Conservation (phyloP, 2,329 filamentous ascomycete genomes). For the Colletotrichum nymphaeae region DNA sequence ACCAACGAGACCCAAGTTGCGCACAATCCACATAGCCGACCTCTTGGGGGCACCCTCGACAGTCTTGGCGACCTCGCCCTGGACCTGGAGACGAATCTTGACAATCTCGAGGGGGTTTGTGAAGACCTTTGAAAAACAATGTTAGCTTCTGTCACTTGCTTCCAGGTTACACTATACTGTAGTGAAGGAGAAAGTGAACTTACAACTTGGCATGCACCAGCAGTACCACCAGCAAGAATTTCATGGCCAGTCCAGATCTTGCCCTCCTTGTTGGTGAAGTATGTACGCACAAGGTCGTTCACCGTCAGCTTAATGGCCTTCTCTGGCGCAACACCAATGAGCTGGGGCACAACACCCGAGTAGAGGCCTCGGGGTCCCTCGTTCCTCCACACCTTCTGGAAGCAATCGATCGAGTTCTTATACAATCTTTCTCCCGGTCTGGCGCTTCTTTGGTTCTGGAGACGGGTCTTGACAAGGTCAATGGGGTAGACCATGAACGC, state of each 20-base stretch:
- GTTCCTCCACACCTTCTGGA: constrained; percentile 90
- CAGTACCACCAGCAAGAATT: constrained; percentile 86
- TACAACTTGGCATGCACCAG: constrained; percentile 96
- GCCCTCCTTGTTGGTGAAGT: constrained; percentile 79
- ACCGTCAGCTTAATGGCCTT: constrained; percentile 99
- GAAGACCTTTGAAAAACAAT: constrained; percentile 73
- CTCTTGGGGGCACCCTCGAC: constrained; percentile 85
- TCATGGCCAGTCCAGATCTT: constrained; percentile 79
- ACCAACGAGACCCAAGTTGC: constrained; percentile 91
- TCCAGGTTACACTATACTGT: not conserved
- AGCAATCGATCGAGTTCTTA: constrained; percentile 97
- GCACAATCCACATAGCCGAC: constrained; percentile 97
- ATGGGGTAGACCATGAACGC: constrained; percentile 99
- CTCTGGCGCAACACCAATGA: constrained; percentile 97
- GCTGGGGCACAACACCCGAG: constrained; percentile 92
- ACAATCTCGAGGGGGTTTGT: constrained; percentile 99
- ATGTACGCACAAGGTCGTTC: constrained; percentile 88
- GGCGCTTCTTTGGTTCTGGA: constrained; percentile 93
- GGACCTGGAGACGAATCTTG: constrained; percentile 97
- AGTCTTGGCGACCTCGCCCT: constrained; percentile 93
- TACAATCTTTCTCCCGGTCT: constrained; percentile 89
- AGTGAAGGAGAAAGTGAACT: constrained; percentile 51
- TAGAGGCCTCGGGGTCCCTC: constrained; percentile 92
- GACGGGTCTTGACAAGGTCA: constrained; percentile 96
- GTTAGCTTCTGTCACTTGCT: constrained; percentile 24